phyloP scores from a whole-genome alignment of 2,329 filamentous ascomycete genomes.

The Hypocrella siamensis region DNA sequence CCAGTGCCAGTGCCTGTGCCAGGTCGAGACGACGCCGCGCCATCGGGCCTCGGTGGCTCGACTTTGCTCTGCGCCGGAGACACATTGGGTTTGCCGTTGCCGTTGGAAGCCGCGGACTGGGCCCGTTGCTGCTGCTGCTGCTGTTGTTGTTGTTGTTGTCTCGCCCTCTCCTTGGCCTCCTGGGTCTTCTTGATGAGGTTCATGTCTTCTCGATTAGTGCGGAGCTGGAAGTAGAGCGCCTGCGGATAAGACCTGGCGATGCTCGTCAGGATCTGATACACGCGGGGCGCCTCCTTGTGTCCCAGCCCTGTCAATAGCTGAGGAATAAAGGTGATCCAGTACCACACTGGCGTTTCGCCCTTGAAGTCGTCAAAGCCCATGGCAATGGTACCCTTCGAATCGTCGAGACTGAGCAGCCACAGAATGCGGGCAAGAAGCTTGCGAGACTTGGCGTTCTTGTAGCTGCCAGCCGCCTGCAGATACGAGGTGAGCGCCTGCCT shows the following conservation, averaged over 20 bases:
- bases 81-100: slow-evolving; percentile 28
- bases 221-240: slow-evolving; percentile 84
- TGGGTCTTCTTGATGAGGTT: slow-evolving; percentile 79
- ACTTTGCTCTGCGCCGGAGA: slow-evolving; percentile 37
- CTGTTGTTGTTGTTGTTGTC: slow-evolving; percentile 29
- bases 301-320: slow-evolving; percentile 85
- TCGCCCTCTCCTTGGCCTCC: slow-evolving; percentile 53
- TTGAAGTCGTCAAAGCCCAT: slow-evolving; percentile 91
- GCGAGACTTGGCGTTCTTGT: slow-evolving; percentile 91
- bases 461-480: slow-evolving; percentile 85
- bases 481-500: slow-evolving; percentile 92
- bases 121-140: slow-evolving; percentile 27
- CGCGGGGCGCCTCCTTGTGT: slow-evolving; percentile 78
- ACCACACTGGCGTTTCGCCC: slow-evolving; percentile 95
- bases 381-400: slow-evolving; percentile 68
- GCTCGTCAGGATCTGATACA: slow-evolving; percentile 74
- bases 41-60: slow-evolving; percentile 25
- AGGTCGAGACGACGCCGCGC: slow-evolving; percentile 27
- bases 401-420: slow-evolving; percentile 90
- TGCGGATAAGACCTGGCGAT: slow-evolving; percentile 95
- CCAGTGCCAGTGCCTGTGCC: no score
- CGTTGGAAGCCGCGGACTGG: slow-evolving; percentile 27
- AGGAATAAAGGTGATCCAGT: slow-evolving; percentile 98
- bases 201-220: slow-evolving; percentile 91
- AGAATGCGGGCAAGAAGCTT: slow-evolving; percentile 87